Percentiles rank a stretch among this genome's conserved stretches.
Conservation (phyloP, 768 basidiomycete species). For the Rickenella mellea region DNA sequence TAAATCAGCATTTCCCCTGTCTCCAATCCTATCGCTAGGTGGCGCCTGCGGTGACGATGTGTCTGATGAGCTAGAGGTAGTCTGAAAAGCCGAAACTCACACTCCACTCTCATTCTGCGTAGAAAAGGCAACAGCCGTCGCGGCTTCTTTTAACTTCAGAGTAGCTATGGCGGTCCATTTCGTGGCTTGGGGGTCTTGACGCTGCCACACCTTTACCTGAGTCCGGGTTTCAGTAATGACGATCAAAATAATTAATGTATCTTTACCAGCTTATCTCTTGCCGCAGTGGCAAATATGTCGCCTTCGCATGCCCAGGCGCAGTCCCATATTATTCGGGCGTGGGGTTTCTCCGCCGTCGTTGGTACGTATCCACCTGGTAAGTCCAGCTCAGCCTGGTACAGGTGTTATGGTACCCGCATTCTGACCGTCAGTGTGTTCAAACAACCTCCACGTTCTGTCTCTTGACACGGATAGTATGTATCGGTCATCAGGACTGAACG, state of each 20-base stretch:
- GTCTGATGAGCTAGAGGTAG: not conserved
- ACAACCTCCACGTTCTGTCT: slow-evolving; percentile 88
- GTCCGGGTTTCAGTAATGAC: slow-evolving; percentile 1
- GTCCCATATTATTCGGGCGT: slow-evolving; percentile 93
- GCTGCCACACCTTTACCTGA: slow-evolving; percentile 81
- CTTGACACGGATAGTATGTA: slow-evolving; percentile 79
- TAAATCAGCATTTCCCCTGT: slow-evolving; percentile 67
- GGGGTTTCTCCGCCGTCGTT: slow-evolving; percentile 68
- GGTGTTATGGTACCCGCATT: slow-evolving; percentile 20
- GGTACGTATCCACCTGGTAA: slow-evolving; percentile 42
- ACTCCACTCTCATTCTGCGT: slow-evolving; percentile 25
- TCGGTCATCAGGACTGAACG: slow-evolving; percentile 81
- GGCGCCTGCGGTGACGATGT: slow-evolving; percentile 24
- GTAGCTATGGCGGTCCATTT: slow-evolving; percentile 52
- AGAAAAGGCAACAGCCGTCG: slow-evolving; percentile 72
- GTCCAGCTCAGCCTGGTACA: slow-evolving; percentile 6
- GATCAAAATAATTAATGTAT: not conserved
- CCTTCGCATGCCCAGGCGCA: slow-evolving; percentile 77
- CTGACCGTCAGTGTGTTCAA: slow-evolving; percentile 34
- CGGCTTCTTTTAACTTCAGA: slow-evolving; percentile 65
- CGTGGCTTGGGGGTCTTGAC: slow-evolving; percentile 14
- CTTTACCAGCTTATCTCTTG: slow-evolving; percentile 86
- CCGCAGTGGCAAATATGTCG: slow-evolving; percentile 83
- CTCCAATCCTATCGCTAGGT: slow-evolving; percentile 79
- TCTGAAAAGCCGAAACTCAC: slow-evolving; percentile 22